phyloP scores from a whole-genome alignment of 129 eudicot genomes.

The Tagetes erecta region DNA sequence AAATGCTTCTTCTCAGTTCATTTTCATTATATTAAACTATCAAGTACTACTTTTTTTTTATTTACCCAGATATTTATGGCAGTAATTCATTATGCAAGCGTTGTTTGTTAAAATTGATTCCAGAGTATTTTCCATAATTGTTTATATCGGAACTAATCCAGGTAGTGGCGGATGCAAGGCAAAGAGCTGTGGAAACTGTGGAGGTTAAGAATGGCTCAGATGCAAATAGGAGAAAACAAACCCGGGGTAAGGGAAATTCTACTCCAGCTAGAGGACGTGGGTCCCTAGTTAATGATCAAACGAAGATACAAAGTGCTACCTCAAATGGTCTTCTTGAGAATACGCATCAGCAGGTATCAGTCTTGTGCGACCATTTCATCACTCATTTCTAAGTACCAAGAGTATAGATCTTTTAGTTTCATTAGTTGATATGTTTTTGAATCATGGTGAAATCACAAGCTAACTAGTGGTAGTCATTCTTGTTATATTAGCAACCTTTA shows the following conservation, averaged over 20 bases:
- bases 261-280: slow-evolving; percentile 81
- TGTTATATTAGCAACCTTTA: not conserved
- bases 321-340: slow-evolving; percentile 75
- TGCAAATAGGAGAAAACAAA: slow-evolving; percentile 66
- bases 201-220: slow-evolving; percentile 55
- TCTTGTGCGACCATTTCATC: slow-evolving; percentile 10
- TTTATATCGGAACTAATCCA: slow-evolving; percentile 29
- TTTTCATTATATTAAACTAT: slow-evolving; percentile 14
- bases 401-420: not conserved
- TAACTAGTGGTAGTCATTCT: not conserved
- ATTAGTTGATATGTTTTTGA: slow-evolving; percentile 3
- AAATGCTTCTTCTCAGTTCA: slow-evolving; percentile 8
- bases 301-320: slow-evolving; percentile 45
- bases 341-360: slow-evolving; percentile 55
- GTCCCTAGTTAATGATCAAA: slow-evolving; percentile 56
- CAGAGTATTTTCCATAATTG: slow-evolving; percentile 13
- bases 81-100: slow-evolving; percentile 4
- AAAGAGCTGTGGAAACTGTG: slow-evolving; percentile 44
- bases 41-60: not conserved
- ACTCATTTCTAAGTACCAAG: slow-evolving; percentile 5
- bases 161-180: slow-evolving; percentile 56
- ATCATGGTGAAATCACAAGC: slow-evolving; percentile 2
- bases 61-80: slow-evolving; percentile 6
- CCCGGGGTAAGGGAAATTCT: slow-evolving; percentile 70
- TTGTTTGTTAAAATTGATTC: slow-evolving; percentile 19